Base-by-base conservation (phyloP, 2,329 filamentous ascomycete species). In the Didymella pomorum region DNA sequence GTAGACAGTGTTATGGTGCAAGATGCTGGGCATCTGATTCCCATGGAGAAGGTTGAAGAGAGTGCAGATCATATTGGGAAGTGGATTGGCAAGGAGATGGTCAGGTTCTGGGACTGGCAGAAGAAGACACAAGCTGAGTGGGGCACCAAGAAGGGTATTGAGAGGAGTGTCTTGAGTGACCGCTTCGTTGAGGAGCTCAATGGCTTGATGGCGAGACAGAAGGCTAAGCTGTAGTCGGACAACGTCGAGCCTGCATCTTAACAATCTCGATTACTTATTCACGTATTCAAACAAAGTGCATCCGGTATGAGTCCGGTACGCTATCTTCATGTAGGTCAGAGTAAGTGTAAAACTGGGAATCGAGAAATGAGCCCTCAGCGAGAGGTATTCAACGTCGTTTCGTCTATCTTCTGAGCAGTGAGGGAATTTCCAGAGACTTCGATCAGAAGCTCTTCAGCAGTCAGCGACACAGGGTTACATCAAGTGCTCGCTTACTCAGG, bases 1-100 rank as follows among this genome's bases (percentile, higher is more conserved):
- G 93, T 97, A 2, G 82, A 81, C 55, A 83, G 87, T 63, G 83
- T 91, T 5, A 80, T 86, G 16, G 77, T 95, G 8, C 78, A 89
- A 26, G 84, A 83, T 0, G 81, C 83, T 6, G 92, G 93, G 0
- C 94, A 98, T 76, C 76, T 97, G 41, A 86, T 97, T 26, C 89
- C 93, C 0, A 91, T 97, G 86, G 93, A 97, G 76, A 84, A 85
- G 37, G 90, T 91, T 0, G 79, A 70, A 2, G 81, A 86, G 68
- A 90, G 88, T 61, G 93, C 92, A 1, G 80, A 84, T n/a, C 73
- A 76, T 60, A 58, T 69, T 37, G 70, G 67, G 14, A 69, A 65
- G 16, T 83, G 81, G 80, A 60, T 79, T 16, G 66, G 67, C 16
- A 73, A 71, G 63, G 72, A 76, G 56, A 69, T 77, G 69, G 65